Conservation (phyloP, 768 basidiomycete genomes). For the Collybiopsis luxurians region DNA sequence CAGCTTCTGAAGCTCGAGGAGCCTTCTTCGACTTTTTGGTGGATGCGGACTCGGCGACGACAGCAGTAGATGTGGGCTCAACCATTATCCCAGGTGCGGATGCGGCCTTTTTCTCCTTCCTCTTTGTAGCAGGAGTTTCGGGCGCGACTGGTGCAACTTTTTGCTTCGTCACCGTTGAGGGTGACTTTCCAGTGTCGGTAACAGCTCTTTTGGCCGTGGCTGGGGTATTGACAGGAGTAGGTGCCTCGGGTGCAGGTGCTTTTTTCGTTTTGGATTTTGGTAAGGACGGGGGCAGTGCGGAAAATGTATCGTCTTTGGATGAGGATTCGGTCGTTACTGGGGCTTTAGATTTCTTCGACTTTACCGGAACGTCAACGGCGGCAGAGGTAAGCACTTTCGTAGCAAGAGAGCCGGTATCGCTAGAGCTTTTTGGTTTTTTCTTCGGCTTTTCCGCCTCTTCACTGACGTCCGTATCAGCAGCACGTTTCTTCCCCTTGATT, state of each 20-base stretch:
- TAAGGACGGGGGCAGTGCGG: not conserved
- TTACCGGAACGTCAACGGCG: not conserved
- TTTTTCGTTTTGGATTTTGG: not conserved
- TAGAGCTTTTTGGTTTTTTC: constrained; percentile 36
- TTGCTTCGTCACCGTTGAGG: constrained; percentile 11
- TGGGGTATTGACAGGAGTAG: constrained; percentile 10
- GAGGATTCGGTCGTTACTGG: constrained; percentile 13
- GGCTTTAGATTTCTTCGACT: constrained; percentile 18
- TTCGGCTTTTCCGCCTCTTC: constrained; percentile 33
- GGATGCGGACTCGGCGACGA: not conserved
- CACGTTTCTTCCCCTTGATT: constrained; percentile 32
- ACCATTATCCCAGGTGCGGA: constrained; percentile 7
- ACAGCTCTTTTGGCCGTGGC: constrained; percentile 12
- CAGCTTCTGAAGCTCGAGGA: constrained; percentile 1
- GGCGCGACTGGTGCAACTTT: not conserved
- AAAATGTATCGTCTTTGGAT: constrained; percentile 8
- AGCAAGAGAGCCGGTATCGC: not conserved
- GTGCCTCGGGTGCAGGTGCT: not conserved
- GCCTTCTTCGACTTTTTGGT: constrained; percentile 12
- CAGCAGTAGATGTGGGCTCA: not conserved
- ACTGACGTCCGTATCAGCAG: constrained; percentile 34
- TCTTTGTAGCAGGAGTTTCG: not conserved
- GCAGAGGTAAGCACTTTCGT: not conserved
- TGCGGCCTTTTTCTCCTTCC: not conserved
- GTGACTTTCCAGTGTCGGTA: not conserved